phyloP scores from a whole-genome alignment of 1,284 basidiomycete species.

The Ustilago nuda region DNA sequence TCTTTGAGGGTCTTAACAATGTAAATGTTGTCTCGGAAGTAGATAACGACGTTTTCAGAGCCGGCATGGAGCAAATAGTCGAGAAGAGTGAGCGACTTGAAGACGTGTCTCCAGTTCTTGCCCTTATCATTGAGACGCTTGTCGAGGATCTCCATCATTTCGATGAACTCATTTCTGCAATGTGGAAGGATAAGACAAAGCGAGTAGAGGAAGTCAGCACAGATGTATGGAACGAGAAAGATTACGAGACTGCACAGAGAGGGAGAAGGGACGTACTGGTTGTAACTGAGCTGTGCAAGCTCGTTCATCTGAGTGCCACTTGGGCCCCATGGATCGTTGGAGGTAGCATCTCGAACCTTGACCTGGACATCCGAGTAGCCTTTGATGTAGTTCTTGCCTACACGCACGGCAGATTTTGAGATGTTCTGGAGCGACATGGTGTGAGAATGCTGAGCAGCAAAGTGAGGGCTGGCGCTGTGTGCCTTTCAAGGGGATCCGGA shows the following conservation, averaged over 20 bases:
- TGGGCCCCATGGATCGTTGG: constrained; percentile 99
- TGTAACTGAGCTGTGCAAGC: constrained; percentile 95
- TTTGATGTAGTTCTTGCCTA: constrained; percentile 69
- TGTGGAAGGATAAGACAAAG: neutral
- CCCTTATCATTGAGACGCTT: constrained; percentile 99
- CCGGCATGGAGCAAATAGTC: constrained; percentile 97
- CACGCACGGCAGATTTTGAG: constrained; percentile 66
- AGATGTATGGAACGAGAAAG: no score
- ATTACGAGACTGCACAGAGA: no score
- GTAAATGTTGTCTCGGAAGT: constrained; percentile 96
- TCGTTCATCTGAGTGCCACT: constrained; percentile 97
- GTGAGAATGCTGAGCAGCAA: neutral
- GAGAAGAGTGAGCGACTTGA: constrained; percentile 96
- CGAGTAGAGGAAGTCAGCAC: neutral
- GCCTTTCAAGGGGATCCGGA: neutral
- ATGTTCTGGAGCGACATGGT: constrained; percentile 67
- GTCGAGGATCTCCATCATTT: constrained; percentile 99
- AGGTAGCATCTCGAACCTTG: constrained; percentile 97
- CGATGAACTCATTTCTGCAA: constrained; percentile 91
- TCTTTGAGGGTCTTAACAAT: constrained; percentile 99
- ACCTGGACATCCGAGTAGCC: constrained; percentile 76
- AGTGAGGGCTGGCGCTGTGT: neutral
- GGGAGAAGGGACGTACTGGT: constrained; percentile 78
- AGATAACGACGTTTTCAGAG: constrained; percentile 97
- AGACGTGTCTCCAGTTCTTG: constrained; percentile 99